These are phyloP conservation scores for Aspergillus conjunctus DNA, from an alignment of 495 filamentous ascomycete species.

Conservation along the genomic window DNA sequence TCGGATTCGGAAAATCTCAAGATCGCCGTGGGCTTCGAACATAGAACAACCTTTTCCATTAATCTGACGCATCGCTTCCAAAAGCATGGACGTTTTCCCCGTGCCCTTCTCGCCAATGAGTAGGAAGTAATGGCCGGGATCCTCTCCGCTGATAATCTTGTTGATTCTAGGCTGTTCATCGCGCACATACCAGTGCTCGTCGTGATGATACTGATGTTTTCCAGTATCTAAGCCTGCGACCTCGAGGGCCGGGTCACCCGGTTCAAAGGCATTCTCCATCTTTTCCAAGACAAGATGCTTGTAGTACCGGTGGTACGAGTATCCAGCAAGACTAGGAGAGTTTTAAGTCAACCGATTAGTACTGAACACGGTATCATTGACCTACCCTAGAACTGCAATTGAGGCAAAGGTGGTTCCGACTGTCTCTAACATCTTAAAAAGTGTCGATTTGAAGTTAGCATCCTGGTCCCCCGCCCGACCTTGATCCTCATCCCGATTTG, in stretches of 20 bases:
- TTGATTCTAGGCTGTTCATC: slow-evolving; percentile 82
- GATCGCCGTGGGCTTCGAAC: slow-evolving; percentile 93
- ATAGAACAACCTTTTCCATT: slow-evolving; percentile 84
- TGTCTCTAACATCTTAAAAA: slow-evolving; percentile 81
- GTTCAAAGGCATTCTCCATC: slow-evolving; percentile 89
- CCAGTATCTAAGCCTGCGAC: slow-evolving; percentile 73
- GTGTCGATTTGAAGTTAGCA: slow-evolving; percentile 47
- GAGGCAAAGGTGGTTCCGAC: slow-evolving; percentile 87
- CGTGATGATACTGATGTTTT: slow-evolving; percentile 50
- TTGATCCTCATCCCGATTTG: slow-evolving; percentile 34
- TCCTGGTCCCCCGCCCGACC: slow-evolving; percentile 34
- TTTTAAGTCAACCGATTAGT: slow-evolving; percentile 23
- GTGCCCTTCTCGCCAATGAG: slow-evolving; percentile 97
- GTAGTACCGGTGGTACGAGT: slow-evolving; percentile 82
- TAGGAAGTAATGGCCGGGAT: slow-evolving; percentile 81
- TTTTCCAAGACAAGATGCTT: slow-evolving; percentile 86
- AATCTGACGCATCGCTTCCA: slow-evolving; percentile 90
- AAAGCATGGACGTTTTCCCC: slow-evolving; percentile 92
- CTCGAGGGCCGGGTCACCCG: slow-evolving; percentile 88
- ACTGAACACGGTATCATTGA: background rate
- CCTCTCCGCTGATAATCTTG: slow-evolving; percentile 68
- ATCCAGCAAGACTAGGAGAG: slow-evolving; percentile 66
- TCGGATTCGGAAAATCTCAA: slow-evolving; percentile 91
- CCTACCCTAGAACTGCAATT: slow-evolving; percentile 75
- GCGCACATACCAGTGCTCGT: slow-evolving; percentile 80